phyloP scores from a whole-genome alignment of 208 protist species.

The Leishmania arabica region DNA sequence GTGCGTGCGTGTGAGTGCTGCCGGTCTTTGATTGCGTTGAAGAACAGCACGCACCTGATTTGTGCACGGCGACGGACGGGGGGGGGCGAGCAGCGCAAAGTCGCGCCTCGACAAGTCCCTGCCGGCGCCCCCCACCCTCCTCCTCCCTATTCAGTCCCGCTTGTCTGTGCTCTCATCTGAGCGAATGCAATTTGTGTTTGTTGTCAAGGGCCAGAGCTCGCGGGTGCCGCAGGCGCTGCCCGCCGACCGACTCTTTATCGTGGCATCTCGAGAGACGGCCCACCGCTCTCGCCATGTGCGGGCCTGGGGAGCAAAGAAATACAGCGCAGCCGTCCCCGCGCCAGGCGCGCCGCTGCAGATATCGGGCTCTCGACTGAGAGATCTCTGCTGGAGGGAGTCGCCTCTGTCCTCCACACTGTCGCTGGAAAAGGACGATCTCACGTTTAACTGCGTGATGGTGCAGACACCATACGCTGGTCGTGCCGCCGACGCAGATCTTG shows the following conservation, averaged over 20 bases:
- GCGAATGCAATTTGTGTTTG: slow-evolving; percentile 35
- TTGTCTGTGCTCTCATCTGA: not conserved
- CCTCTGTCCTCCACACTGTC: slow-evolving; percentile 18
- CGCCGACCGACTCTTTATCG: slow-evolving; percentile 29
- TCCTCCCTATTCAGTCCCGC: not conserved
- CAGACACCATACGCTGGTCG: slow-evolving; percentile 33
- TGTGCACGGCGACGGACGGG: not conserved
- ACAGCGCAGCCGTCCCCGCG: not conserved
- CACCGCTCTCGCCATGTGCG: slow-evolving; percentile 17
- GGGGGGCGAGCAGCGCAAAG: not conserved
- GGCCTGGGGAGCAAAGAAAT: slow-evolving; percentile 15
- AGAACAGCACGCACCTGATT: not conserved
- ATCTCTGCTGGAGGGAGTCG: slow-evolving; percentile 24
- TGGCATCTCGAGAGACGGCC: slow-evolving; percentile 25
- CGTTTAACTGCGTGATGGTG: slow-evolving; percentile 37
- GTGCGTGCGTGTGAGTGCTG: not conserved
- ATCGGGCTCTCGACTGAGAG: slow-evolving; percentile 21
- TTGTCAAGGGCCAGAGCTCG: slow-evolving; percentile 6
- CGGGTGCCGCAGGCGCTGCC: slow-evolving; percentile 21
- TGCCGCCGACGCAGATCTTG: slow-evolving; percentile 26
- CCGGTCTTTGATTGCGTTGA: not conserved
- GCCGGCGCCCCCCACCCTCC: not conserved
- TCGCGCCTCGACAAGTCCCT: not conserved
- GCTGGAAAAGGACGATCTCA: slow-evolving; percentile 14
- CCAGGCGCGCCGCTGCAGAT: slow-evolving; percentile 18